These are phyloP conservation scores for Scheffersomyces titani DNA, from an alignment of 1,139 yeast species.

Conservation along the genomic window DNA sequence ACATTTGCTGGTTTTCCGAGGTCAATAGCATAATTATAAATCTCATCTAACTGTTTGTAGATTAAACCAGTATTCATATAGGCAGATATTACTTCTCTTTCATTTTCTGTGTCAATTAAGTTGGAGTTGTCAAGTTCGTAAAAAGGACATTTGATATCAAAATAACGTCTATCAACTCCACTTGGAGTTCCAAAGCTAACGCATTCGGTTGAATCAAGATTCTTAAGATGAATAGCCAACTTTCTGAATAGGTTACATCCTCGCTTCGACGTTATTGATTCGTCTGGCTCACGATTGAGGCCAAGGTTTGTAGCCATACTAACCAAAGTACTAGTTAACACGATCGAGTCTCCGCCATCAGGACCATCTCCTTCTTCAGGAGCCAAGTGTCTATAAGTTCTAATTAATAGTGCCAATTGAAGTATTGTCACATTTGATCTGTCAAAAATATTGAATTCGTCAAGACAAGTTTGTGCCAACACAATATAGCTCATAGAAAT, in stretches of 20 bases:
- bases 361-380: conserved; percentile 3
- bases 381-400: conserved; percentile 2
- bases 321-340: not conserved
- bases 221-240: not conserved
- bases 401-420: conserved; percentile 1
- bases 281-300: conserved; percentile 2
- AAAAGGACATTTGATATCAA: conserved; percentile 2
- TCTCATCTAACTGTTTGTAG: not conserved
- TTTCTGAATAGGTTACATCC: not conserved
- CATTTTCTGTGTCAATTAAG: not conserved
- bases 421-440: conserved; percentile 1
- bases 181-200: conserved; percentile 1
- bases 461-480: conserved; percentile 1
- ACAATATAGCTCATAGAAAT: not conserved
- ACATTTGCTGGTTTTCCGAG: not conserved
- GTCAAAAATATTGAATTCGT: not conserved
- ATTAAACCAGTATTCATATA: not conserved
- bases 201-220: conserved; percentile 1
- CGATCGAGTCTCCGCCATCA: conserved; percentile 2
- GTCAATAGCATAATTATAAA: not conserved
- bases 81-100: not conserved
- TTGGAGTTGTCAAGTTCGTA: not conserved
- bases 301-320: conserved; percentile 2
- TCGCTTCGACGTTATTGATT: not conserved
- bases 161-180: conserved; percentile 1